Evolutionary conservation across 257 asterid genomes (phyloP).

Genomic region (Scutellaria galericulata): DNA sequence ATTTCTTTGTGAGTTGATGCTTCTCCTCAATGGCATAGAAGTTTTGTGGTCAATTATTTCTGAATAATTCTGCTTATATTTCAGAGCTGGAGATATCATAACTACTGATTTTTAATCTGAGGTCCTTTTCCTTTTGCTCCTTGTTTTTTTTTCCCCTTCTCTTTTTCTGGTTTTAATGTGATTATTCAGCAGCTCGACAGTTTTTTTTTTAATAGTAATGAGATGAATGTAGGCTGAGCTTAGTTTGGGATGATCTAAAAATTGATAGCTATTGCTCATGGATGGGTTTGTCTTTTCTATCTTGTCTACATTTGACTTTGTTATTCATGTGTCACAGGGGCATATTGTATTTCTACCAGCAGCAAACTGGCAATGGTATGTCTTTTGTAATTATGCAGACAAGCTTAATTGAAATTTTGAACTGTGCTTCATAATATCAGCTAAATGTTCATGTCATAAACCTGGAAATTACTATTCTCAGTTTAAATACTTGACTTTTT

Average conservation of each 20-base stretch:
- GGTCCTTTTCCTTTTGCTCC: too few species aligned
- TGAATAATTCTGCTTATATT: not conserved
- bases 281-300: constrained; percentile 31
- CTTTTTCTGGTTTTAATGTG: too few species aligned
- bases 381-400: not conserved
- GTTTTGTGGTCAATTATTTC: not conserved
- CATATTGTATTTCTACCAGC: constrained; percentile 68
- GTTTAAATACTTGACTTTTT: not conserved
- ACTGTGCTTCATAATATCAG: constrained; percentile 24
- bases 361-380: constrained; percentile 73
- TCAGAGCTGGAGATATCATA: too few species aligned
- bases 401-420: constrained; percentile 6
- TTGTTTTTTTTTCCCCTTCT: too few species aligned
- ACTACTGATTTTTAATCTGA: too few species aligned
- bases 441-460: not conserved
- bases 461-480: constrained; percentile 3
- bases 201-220: not conserved
- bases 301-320: constrained; percentile 36
- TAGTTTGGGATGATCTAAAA: constrained; percentile 28
- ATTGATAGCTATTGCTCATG: constrained; percentile 2
- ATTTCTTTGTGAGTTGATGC: constrained; percentile 3
- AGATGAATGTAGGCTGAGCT: not conserved
- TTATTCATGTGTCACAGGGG: constrained; percentile 67
- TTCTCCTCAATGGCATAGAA: not conserved
- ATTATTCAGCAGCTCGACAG: too few species aligned